phyloP scores from a whole-genome alignment of 2,329 filamentous ascomycete species.

The Alternaria viburni region DNA sequence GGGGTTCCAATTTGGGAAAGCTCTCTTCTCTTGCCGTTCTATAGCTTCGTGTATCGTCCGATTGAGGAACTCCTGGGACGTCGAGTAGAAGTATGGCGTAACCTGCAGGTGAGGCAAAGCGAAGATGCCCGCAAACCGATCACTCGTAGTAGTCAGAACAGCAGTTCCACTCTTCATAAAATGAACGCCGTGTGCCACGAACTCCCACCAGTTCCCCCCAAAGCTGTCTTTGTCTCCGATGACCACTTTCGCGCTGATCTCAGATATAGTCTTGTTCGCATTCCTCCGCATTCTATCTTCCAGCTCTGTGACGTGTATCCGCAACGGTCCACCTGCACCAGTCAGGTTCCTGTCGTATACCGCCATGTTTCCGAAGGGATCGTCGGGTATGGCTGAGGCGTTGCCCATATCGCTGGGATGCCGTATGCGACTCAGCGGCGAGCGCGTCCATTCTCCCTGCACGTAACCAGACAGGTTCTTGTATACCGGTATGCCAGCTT shows the following conservation, averaged over 20 bases:
- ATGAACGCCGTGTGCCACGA: slow-evolving; percentile 83
- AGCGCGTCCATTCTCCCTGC: slow-evolving; percentile 75
- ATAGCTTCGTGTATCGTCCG: slow-evolving; percentile 73
- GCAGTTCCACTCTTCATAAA: slow-evolving; percentile 81
- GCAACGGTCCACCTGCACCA: slow-evolving; percentile 68
- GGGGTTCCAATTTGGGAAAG: slow-evolving; percentile 63
- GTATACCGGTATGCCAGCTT: slow-evolving; percentile 66
- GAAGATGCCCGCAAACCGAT: slow-evolving; percentile 87
- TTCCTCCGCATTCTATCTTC: slow-evolving; percentile 44
- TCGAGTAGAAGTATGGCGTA: slow-evolving; percentile 58
- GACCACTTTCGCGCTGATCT: slow-evolving; percentile 72
- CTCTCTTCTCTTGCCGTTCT: slow-evolving; percentile 67
- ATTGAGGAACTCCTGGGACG: slow-evolving; percentile 67
- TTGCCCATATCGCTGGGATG: slow-evolving; percentile 55
- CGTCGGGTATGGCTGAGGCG: slow-evolving; percentile 65
- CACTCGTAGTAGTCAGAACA: slow-evolving; percentile 85
- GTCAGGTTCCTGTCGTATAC: slow-evolving; percentile 84
- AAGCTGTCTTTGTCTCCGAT: slow-evolving; percentile 74
- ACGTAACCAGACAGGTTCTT: slow-evolving; percentile 79
- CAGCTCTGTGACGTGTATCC: slow-evolving; percentile 69
- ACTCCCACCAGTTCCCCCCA: slow-evolving; percentile 75
- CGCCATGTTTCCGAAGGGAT: slow-evolving; percentile 67
- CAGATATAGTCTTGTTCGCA: slow-evolving; percentile 60
- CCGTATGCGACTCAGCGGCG: slow-evolving; percentile 56
- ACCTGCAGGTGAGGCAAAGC: slow-evolving; percentile 83